Conservation (phyloP, 1,139 yeast species). For the Oligophagozyma castellii region DNA sequence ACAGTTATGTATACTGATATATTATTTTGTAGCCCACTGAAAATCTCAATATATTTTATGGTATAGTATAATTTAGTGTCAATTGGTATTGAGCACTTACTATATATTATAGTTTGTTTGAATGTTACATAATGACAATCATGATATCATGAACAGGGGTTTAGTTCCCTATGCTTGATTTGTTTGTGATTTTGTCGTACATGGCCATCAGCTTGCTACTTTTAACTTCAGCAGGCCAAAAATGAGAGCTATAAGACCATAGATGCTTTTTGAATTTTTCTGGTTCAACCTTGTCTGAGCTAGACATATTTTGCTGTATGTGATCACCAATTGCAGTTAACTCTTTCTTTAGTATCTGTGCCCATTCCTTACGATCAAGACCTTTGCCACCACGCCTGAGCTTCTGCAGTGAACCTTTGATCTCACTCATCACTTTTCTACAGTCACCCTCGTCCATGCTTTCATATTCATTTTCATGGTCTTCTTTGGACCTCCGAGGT, state of each 20-base stretch:
- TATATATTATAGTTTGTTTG: too few species aligned
- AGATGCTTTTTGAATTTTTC: slow-evolving; percentile 40
- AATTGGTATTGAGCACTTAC: too few species aligned
- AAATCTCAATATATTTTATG: too few species aligned
- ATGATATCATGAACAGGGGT: slow-evolving; percentile 1
- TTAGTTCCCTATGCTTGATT: slow-evolving; percentile 3
- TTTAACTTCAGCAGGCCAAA: slow-evolving; percentile 91
- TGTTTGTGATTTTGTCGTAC: slow-evolving; percentile 50
- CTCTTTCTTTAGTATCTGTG: slow-evolving; percentile 57
- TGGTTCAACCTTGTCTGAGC: slow-evolving; percentile 7
- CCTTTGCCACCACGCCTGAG: slow-evolving; percentile 75
- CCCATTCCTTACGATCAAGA: slow-evolving; percentile 77
- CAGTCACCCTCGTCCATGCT: slow-evolving; percentile 73
- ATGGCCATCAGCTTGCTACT: slow-evolving; percentile 69
- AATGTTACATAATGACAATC: not conserved
- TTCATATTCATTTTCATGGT: slow-evolving; percentile 46
- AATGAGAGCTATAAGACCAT: slow-evolving; percentile 83
- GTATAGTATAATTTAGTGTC: too few species aligned
- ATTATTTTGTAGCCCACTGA: too few species aligned
- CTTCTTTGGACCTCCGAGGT: slow-evolving; percentile 5
- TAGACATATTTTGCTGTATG: slow-evolving; percentile 15
- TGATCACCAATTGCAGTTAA: slow-evolving; percentile 63
- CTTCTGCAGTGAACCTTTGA: slow-evolving; percentile 57
- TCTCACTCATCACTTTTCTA: slow-evolving; percentile 52
- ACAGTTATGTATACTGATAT: too few species aligned